These are phyloP conservation scores for Solanum arcanum DNA, from an alignment of 257 asterid genomes.

Conservation along the genomic window DNA sequence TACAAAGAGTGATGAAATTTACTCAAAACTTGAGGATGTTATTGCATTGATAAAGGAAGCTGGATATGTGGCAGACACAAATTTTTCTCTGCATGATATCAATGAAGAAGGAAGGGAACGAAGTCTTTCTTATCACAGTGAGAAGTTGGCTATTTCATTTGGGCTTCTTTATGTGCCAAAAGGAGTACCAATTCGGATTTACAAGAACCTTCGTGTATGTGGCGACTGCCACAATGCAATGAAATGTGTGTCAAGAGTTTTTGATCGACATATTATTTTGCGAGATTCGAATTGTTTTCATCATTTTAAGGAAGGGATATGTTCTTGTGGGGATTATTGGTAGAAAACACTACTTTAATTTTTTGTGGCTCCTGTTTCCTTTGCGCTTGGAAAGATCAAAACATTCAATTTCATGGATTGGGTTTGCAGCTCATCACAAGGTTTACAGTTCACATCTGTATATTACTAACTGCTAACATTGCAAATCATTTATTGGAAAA, in stretches of 20 bases:
- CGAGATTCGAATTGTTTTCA: slow-evolving; percentile 76
- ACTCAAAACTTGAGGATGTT: slow-evolving; percentile 34
- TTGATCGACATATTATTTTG: slow-evolving; percentile 28
- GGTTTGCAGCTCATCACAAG: neutral
- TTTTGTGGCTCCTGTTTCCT: neutral
- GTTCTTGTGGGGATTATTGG: slow-evolving; percentile 70
- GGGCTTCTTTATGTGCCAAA: slow-evolving; percentile 37
- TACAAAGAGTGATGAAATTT: slow-evolving; percentile 27
- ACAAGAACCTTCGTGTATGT: slow-evolving; percentile 61
- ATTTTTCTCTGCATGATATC: slow-evolving; percentile 55
- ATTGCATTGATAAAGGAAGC: slow-evolving; percentile 36
- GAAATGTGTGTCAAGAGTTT: slow-evolving; percentile 45
- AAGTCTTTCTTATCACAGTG: slow-evolving; percentile 60
- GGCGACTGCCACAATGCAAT: slow-evolving; percentile 72
- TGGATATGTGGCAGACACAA: slow-evolving; percentile 61
- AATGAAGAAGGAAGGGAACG: slow-evolving; percentile 49
- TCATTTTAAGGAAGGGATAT: slow-evolving; percentile 50
- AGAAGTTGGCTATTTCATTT: slow-evolving; percentile 75
- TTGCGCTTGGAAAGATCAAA: neutral
- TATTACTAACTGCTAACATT: neutral
- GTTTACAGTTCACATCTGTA: neutral
- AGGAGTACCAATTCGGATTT: slow-evolving; percentile 42
- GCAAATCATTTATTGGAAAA: neutral
- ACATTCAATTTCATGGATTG: neutral
- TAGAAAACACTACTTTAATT: slow-evolving; percentile 3